Evolutionary conservation across 2,329 filamentous ascomycete species (phyloP).

Genomic region (Claviceps spartinae): DNA sequence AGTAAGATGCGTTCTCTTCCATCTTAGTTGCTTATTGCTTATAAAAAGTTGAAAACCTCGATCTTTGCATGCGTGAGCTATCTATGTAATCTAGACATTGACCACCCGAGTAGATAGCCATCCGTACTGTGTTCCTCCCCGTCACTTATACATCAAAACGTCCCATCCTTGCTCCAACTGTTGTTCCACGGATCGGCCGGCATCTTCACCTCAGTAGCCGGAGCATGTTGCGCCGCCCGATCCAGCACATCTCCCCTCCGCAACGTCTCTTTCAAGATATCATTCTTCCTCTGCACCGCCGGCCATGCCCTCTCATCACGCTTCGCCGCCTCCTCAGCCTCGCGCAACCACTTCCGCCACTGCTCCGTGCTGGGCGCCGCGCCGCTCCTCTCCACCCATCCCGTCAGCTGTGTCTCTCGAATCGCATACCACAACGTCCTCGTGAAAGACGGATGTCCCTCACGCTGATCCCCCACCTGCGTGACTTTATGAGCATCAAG

Average conservation of each 20-base stretch:
- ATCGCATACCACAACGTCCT: conserved; percentile 46
- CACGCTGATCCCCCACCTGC: conserved; percentile 18
- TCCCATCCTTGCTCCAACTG: conserved; percentile 12
- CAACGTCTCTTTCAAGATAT: conserved; percentile 27
- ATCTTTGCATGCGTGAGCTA: too few species aligned
- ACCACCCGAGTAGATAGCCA: neutral
- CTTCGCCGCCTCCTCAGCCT: conserved; percentile 29
- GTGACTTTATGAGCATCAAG: conserved; percentile 20
- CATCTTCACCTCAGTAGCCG: conserved; percentile 14
- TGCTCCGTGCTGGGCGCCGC: conserved; percentile 36
- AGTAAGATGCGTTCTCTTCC: neutral
- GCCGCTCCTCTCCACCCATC: conserved; percentile 39
- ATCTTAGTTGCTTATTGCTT: too few species aligned
- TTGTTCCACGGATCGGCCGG: conserved; percentile 6
- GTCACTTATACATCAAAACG: conserved; percentile 9
- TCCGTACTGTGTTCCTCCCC: neutral
- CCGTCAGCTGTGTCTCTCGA: conserved; percentile 34
- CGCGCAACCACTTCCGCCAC: conserved; percentile 40
- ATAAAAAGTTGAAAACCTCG: too few species aligned
- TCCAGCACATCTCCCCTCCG: conserved; percentile 10
- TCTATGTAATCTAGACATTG: neutral
- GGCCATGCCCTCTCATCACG: conserved; percentile 24
- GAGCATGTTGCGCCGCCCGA: conserved; percentile 17
- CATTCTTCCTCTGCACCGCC: conserved; percentile 35
- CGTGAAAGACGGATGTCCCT: conserved; percentile 36